These are phyloP conservation scores for Retiboletus flavoniger DNA, from an alignment of 1,284 basidiomycete genomes.

Conservation along the genomic window DNA sequence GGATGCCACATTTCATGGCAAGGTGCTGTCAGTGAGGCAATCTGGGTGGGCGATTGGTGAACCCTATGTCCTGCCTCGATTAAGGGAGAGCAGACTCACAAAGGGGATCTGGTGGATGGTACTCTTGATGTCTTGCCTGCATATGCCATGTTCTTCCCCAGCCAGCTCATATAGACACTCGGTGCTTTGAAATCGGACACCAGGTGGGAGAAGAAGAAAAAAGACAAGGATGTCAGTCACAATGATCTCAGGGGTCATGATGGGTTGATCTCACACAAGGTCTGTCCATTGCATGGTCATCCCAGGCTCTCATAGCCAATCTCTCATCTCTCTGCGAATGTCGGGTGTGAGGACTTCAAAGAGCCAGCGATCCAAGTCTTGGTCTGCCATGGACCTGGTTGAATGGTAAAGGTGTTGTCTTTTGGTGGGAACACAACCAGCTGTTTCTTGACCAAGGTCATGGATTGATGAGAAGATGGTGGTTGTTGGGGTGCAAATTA, in stretches of 20 bases:
- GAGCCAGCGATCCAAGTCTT: slow-evolving; percentile 95
- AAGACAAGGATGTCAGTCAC: too few species aligned
- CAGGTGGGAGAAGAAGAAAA: neutral
- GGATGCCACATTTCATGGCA: slow-evolving; percentile 90
- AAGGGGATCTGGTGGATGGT: slow-evolving; percentile 84
- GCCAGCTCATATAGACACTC: slow-evolving; percentile 67
- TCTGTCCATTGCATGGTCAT: slow-evolving; percentile 86
- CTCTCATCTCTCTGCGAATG: slow-evolving; percentile 81
- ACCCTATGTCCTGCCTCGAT: too few species aligned
- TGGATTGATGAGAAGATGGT: too few species aligned
- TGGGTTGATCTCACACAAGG: slow-evolving; percentile 66
- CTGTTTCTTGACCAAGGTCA: too few species aligned
- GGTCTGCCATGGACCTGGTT: slow-evolving; percentile 84
- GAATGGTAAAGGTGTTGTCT: neutral
- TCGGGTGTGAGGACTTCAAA: slow-evolving; percentile 89
- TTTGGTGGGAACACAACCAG: too few species aligned
- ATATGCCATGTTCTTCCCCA: slow-evolving; percentile 59
- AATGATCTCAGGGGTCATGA: too few species aligned
- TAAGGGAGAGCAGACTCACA: slow-evolving; percentile 30
- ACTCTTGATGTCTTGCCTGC: slow-evolving; percentile 72
- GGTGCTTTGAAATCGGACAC: slow-evolving; percentile 47
- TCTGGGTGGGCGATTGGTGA: too few species aligned
- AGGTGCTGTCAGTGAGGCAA: slow-evolving; percentile 67
- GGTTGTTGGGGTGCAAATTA: too few species aligned
- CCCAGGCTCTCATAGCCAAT: slow-evolving; percentile 44